Conservation (phyloP, 108 stramenopile genomes). For the Nitzschia palea region DNA sequence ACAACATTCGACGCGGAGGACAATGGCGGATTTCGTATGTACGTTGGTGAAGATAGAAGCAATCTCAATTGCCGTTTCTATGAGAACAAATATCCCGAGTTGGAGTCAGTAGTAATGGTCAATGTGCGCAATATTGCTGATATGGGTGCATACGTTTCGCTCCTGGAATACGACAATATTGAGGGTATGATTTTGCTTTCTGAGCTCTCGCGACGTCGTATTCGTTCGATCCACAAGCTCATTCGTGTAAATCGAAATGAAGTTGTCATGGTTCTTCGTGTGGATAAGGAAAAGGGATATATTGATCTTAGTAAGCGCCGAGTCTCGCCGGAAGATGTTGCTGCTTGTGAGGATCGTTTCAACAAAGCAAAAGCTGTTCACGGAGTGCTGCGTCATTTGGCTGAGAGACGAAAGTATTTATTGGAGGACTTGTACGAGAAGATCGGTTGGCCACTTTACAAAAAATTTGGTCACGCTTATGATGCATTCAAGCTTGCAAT, state of each 20-base stretch:
- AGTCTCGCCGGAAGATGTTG: constrained; percentile 96
- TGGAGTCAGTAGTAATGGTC: constrained; percentile 96
- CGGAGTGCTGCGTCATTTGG: constrained; percentile 93
- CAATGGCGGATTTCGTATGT: constrained; percentile 75
- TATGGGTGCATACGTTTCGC: constrained; percentile 99
- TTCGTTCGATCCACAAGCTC: constrained; percentile 98
- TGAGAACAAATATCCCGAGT: constrained; percentile 95
- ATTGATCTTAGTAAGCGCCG: constrained; percentile 98
- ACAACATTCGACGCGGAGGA: constrained; percentile 38
- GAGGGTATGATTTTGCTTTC: constrained; percentile 98
- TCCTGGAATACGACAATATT: constrained; percentile 99
- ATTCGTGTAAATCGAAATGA: constrained; percentile 98
- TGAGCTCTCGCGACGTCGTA: constrained; percentile 96
- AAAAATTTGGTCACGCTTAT: constrained; percentile 96
- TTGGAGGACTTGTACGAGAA: constrained; percentile 94
- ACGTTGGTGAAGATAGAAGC: constrained; percentile 75
- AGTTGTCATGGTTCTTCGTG: constrained; percentile 99
- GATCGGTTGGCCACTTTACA: constrained; percentile 98
- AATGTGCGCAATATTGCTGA: constrained; percentile 97
- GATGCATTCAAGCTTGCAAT: constrained; percentile 98
- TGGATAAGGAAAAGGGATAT: constrained; percentile 99
- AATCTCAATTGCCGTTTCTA: constrained; percentile 97
- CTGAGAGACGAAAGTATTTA: constrained; percentile 84
- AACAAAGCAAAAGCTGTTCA: constrained; percentile 99
- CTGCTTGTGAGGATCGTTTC: constrained; percentile 96